Evolutionary conservation across 129 eudicot species (phyloP), one percentile per base, ranked within the genome.

Genomic region (Centaurea solstitialis): DNA sequence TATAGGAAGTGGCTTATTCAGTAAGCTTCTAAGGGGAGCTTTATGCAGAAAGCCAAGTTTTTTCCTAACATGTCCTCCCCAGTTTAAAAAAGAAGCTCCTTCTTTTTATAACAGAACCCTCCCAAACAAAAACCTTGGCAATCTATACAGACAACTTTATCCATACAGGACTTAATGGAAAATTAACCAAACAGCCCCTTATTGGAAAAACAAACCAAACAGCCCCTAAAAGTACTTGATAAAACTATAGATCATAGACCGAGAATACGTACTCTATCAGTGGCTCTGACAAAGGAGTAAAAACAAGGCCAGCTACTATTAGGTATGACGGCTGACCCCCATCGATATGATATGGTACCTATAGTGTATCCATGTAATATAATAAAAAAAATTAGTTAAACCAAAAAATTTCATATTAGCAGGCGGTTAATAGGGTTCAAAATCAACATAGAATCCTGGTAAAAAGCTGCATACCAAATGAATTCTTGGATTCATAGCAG

Each of bases 321-420:
- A 94, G 64, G 57, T 94, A 94, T 64, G 99, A 94, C 61, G 99
- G 97, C 82, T 86, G 96, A 76, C 92, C 97, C 75, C 92, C 97
- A 83, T 94, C 99, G 41, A 92, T 89, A 74, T 94, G 94, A 90
- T 85, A 92, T 5, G 99, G 99, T 77, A 94, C 99, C 99, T 94
- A 79, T 40, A 76, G 21, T 72, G 53, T n/a, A 83, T 69, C 73
- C 71, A 72, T 66, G 37, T 64, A 26, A 26, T 75, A 79, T 17
- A 70, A 5, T 13, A 69, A 72, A 24, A 59, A 26, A 30, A 26
- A 76, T 53, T 70, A 76, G 61, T 73, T 35, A 74, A 24, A 22
- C 68, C 24, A 17, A 26, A 79, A 37, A 28, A 3, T 64, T 74
- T 76, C 66, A 76, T 76, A 67, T 62, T 66, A 21, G 76, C 59